Evolutionary conservation across 257 asterid species (phyloP), one percentile per base, ranked within the genome.

Genomic region (Solanum lignicaule): DNA sequence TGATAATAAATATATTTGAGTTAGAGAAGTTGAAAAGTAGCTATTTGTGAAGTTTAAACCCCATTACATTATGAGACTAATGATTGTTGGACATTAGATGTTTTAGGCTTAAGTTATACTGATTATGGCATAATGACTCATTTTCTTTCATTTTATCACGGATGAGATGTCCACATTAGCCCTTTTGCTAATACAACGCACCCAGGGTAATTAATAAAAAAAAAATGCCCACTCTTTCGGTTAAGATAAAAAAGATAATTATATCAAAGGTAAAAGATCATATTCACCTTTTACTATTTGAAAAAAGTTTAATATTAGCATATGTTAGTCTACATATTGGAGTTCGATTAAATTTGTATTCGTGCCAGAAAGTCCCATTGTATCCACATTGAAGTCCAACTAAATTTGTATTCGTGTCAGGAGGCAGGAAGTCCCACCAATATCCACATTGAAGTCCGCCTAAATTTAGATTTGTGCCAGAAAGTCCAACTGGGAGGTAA

Each of bases 351-450:
- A n/a, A n/a, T n/a, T n/a, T n/a, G n/a, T n/a, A n/a, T n/a, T n/a
- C n/a, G n/a, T n/a, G n/a, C n/a, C n/a, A n/a, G n/a, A n/a, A n/a
- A n/a, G n/a, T n/a, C n/a, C n/a, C n/a, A n/a, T n/a, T n/a, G n/a
- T n/a, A n/a, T n/a, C n/a, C 3, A 48, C 7, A 46, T 46, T 13
- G 0, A 0, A 12, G 60, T 48, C 1, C 23, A 1, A 15, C 1
- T 48, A 15, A 48, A 48, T 48, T 48, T 48, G 0, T 5, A 15
- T 48, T 48, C 3, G 9, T 1, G 1, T n/a, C n/a, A n/a, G n/a
- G n/a, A n/a, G n/a, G n/a, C n/a, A n/a, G n/a, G n/a, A n/a, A n/a
- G n/a, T n/a, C n/a, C n/a, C n/a, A n/a, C n/a, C 14, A 7, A 39
- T 41, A 41, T 41, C 14, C 5, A 43, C 2, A 43, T 43, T 41